Conservation (phyloP, 1,284 basidiomycete genomes). For the Ceratobasidium sp. region DNA sequence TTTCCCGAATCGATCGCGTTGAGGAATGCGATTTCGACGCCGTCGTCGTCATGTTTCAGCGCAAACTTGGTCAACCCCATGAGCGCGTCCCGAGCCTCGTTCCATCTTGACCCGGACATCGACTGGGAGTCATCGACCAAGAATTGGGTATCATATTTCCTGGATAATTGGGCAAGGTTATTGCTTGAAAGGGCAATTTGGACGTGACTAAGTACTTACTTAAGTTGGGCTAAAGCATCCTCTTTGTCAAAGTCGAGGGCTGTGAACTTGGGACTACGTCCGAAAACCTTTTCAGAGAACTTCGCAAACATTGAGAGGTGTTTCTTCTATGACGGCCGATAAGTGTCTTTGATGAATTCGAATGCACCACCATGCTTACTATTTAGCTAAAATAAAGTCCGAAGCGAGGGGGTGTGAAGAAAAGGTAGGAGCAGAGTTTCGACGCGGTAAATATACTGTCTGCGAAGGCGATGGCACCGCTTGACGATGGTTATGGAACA, state of each 20-base stretch:
- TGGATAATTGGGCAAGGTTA: not conserved
- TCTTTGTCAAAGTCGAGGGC: slow-evolving; percentile 5
- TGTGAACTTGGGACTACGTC: not conserved
- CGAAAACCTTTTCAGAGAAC: not conserved
- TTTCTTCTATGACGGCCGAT: not conserved
- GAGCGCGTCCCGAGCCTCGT: slow-evolving; percentile 63
- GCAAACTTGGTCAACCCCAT: slow-evolving; percentile 61
- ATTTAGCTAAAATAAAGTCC: too few relatives aligned
- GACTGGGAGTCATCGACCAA: slow-evolving; percentile 65
- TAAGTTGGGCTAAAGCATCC: slow-evolving; percentile 15
- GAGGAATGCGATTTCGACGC: slow-evolving; percentile 67
- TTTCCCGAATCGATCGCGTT: slow-evolving; percentile 54
- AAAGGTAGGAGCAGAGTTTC: too few relatives aligned
- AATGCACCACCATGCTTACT: too few relatives aligned
- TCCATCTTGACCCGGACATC: slow-evolving; percentile 66
- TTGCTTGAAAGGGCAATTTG: not conserved
- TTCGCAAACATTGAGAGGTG: not conserved
- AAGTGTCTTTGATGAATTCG: not conserved
- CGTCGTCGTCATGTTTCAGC: slow-evolving; percentile 63
- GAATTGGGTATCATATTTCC: slow-evolving; percentile 37
- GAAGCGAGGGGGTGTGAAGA: too few relatives aligned
- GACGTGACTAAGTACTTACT: not conserved
- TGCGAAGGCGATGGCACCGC: too few relatives aligned
- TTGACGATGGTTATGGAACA: too few relatives aligned
- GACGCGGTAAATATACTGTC: too few relatives aligned